Evolutionary conservation across 192 early-diverging fungal genomes (phyloP), one percentile per base, ranked within the genome.

Genomic region (Globomyces pollinis-pini): DNA sequence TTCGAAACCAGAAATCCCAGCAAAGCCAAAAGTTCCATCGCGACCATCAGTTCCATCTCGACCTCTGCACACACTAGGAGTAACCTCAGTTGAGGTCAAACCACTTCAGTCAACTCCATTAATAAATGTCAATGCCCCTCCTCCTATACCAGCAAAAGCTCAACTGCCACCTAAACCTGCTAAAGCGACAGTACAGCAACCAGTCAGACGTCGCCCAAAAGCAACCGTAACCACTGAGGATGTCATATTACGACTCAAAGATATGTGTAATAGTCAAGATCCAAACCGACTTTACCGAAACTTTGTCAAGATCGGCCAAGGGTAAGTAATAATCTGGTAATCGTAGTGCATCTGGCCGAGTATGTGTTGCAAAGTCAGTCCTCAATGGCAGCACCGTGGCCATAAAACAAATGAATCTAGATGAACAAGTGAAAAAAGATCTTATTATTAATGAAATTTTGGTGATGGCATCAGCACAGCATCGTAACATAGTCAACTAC

Each of bases 401-500:
- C 0, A 94, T 97, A 66, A 97, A 97, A 71, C 91, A 93, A 70
- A 97, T 95, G 90, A 89, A 94, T 57, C 70, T 97, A 39, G 85
- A 92, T 68, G 84, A 90, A 68, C 94, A 97, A 73, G 91, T 93
- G 30, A 94, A 94, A 67, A 94, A 94, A 76, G 94, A 95, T 50
- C 68, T 94, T 55, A 95, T 97, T 59, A 92, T 95, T 72, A 94
- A 83, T 57, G 81, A 83, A 62, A 83, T 83, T 62, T 54, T 82
- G 42, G 78, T 83, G 23, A 83, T 83, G 81, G 69, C 73, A 42
- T 67, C 66, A 20, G 45, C 65, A 11, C 35, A 55, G 21, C 79
- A 83, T 56, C 73, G 75, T 53, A 90, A 92, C 63, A 89, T 92
- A 72, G 89, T 92, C 35, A 89, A 87, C 60, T 89, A 77, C 43